Evolutionary conservation across 139 green algal genomes (phyloP).

Genomic region (Chlamydomonas sphaeroides): DNA sequence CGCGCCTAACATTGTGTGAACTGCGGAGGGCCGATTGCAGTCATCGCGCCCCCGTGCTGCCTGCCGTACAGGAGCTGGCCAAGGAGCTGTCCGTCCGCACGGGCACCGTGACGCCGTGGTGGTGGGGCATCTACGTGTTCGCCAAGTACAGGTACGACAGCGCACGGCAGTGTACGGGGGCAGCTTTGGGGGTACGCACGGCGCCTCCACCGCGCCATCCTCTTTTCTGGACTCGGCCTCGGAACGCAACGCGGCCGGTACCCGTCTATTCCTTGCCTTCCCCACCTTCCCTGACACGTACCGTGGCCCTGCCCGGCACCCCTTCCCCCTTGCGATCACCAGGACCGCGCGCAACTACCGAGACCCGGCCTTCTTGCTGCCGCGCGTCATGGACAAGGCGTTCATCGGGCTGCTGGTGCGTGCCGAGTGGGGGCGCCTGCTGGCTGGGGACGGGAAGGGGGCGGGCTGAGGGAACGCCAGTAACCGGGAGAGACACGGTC

Average conservation of each 20-base stretch:
- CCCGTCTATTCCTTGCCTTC: not conserved
- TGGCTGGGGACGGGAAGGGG: too few species aligned
- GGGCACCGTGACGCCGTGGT: constrained; percentile 80
- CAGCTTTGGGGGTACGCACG: too few species aligned
- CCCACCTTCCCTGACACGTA: not conserved
- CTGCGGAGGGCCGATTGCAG: too few species aligned
- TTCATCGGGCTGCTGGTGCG: constrained; percentile 55
- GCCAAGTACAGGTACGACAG: constrained; percentile 30
- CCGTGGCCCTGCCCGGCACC: not conserved
- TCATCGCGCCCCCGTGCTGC: too few species aligned
- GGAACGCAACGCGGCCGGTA: too few species aligned
- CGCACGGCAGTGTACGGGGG: too few species aligned
- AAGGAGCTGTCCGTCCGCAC: constrained; percentile 61
- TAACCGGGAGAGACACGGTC: too few species aligned
- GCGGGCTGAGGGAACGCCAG: too few species aligned
- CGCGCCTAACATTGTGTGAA: too few species aligned
- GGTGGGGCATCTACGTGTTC: constrained; percentile 67
- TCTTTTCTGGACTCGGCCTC: too few species aligned
- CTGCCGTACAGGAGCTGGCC: constrained; percentile 38
- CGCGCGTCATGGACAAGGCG: constrained; percentile 59
- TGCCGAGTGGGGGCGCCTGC: too few species aligned
- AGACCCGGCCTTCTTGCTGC: constrained; percentile 64
- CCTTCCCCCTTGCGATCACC: not conserved
- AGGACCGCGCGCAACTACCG: constrained; percentile 73
- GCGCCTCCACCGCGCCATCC: not conserved